Percentiles rank a stretch among this genome's conserved stretches.
These are phyloP conservation scores for Aspergillus sp. DNA, from an alignment of 2,329 filamentous ascomycete genomes.

Conservation along the genomic window DNA sequence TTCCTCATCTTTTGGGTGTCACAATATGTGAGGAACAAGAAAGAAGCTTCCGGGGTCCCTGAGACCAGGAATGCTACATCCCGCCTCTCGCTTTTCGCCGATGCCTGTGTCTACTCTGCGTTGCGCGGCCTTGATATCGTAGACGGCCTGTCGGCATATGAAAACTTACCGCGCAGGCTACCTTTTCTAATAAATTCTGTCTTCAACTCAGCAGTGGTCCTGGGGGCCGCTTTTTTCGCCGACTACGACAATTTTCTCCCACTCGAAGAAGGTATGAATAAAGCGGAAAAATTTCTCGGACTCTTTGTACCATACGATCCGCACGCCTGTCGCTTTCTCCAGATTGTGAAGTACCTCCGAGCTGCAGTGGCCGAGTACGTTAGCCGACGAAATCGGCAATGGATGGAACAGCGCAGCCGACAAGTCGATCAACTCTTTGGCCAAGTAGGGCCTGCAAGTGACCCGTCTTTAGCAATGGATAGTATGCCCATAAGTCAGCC, in stretches of 20 bases:
- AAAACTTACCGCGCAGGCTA: slow-evolving; percentile 41
- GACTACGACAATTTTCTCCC: slow-evolving; percentile 44
- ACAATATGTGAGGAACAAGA: slow-evolving; percentile 35
- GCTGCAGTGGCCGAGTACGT: slow-evolving; percentile 39
- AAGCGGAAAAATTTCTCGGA: slow-evolving; percentile 34
- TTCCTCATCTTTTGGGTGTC: slow-evolving; percentile 54
- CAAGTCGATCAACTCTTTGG: slow-evolving; percentile 46
- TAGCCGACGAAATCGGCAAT: slow-evolving; percentile 36
- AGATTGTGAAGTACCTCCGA: slow-evolving; percentile 43
- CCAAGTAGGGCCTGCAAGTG: slow-evolving; percentile 27
- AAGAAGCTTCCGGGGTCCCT: slow-evolving; percentile 17
- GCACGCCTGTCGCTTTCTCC: slow-evolving; percentile 36
- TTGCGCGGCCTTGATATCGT: slow-evolving; percentile 42
- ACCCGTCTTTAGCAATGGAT: slow-evolving; percentile 9
- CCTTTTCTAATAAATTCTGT: slow-evolving; percentile 49
- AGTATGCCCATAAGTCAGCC: slow-evolving; percentile 7
- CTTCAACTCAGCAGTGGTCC: slow-evolving; percentile 47
- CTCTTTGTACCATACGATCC: slow-evolving; percentile 38
- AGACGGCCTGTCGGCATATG: slow-evolving; percentile 33
- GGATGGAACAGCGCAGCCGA: slow-evolving; percentile 40
- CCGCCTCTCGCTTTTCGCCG: slow-evolving; percentile 34
- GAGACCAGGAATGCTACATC: slow-evolving; percentile 28
- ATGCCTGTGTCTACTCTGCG: slow-evolving; percentile 48
- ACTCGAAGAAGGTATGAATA: slow-evolving; percentile 33
- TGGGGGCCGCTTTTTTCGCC: slow-evolving; percentile 47